These are phyloP conservation scores for Pichia heedii DNA, from an alignment of 805 yeast species.

Conservation along the genomic window DNA sequence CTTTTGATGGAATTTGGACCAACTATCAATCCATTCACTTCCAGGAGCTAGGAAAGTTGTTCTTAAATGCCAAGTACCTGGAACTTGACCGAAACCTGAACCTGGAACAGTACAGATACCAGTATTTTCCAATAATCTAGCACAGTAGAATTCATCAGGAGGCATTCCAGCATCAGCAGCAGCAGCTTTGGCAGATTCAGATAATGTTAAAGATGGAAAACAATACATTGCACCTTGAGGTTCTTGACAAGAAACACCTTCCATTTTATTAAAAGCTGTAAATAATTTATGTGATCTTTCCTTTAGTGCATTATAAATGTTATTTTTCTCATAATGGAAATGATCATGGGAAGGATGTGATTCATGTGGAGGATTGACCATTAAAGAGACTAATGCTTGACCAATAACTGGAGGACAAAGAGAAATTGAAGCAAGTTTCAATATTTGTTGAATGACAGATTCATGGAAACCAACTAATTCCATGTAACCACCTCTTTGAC, in stretches of 20 bases:
- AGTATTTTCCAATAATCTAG: slow-evolving; percentile 70
- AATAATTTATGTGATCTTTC: slow-evolving; percentile 57
- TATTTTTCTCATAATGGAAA: slow-evolving; percentile 52
- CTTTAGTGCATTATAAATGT: slow-evolving; percentile 54
- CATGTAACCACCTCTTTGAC: slow-evolving; percentile 99
- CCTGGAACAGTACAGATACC: slow-evolving; percentile 99
- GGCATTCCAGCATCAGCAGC: slow-evolving; percentile 49
- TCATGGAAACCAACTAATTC: slow-evolving; percentile 75
- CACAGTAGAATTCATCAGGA: slow-evolving; percentile 86
- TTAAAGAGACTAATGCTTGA: slow-evolving; percentile 84
- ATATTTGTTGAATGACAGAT: slow-evolving; percentile 60
- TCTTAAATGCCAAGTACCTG: slow-evolving; percentile 85
- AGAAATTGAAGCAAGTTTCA: slow-evolving; percentile 84
- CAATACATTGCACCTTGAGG: slow-evolving; percentile 98
- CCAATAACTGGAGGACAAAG: slow-evolving; percentile 94
- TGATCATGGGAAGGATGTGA: slow-evolving; percentile 70
- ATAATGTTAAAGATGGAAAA: slow-evolving; percentile 70
- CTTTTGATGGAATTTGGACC: slow-evolving; percentile 69
- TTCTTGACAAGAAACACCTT: slow-evolving; percentile 74
- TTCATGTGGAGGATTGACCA: slow-evolving; percentile 81
- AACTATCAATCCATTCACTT: slow-evolving; percentile 69
- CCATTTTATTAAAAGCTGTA: slow-evolving; percentile 65
- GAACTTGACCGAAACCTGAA: slow-evolving; percentile 89
- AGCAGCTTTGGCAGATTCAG: slow-evolving; percentile 49
- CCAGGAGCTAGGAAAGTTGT: slow-evolving; percentile 98